phyloP scores from a whole-genome alignment of 2,329 filamentous ascomycete genomes.

The Colletotrichum lini region DNA sequence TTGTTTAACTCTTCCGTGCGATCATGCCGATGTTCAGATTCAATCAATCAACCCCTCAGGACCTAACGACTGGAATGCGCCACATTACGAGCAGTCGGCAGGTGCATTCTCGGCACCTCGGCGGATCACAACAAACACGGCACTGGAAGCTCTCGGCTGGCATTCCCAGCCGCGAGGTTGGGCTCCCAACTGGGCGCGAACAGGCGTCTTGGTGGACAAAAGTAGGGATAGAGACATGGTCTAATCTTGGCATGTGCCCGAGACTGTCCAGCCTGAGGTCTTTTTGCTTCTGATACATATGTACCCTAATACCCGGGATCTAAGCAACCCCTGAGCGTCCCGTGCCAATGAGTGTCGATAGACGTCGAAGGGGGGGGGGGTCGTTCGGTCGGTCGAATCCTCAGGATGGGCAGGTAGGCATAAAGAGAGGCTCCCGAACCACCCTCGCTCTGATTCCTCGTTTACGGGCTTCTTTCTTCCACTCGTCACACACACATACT shows the following conservation, averaged over 20 bases:
- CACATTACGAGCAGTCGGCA: conserved; percentile 21
- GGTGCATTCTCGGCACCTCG: conserved; percentile 23
- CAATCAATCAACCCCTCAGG: background rate
- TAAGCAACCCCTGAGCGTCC: conserved; percentile 2
- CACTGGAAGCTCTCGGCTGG: background rate
- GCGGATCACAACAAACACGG: conserved; percentile 36
- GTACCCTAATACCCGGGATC: background rate
- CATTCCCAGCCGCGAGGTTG: conserved; percentile 18
- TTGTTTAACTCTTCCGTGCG: background rate
- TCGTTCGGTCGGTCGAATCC: background rate
- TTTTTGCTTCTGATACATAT: conserved; percentile 1
- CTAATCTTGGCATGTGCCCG: conserved; percentile 10
- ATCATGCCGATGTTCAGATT: background rate
- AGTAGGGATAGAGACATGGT: background rate
- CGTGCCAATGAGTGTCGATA: background rate
- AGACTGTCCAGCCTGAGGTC: background rate
- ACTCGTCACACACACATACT: conserved; percentile 6
- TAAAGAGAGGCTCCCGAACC: conserved; percentile 21
- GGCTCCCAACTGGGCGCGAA: conserved; percentile 18
- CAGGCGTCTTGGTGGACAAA: background rate
- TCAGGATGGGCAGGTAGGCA: conserved; percentile 1
- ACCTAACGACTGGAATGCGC: conserved; percentile 32
- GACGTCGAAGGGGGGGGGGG: too few relatives aligned
- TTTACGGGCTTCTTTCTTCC: background rate
- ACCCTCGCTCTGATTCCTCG: background rate